A percentile compares a stretch with the other conserved stretches of the same genome.
phyloP scores from a whole-genome alignment of 1,284 basidiomycete genomes.

The Malassezia furfur region DNA sequence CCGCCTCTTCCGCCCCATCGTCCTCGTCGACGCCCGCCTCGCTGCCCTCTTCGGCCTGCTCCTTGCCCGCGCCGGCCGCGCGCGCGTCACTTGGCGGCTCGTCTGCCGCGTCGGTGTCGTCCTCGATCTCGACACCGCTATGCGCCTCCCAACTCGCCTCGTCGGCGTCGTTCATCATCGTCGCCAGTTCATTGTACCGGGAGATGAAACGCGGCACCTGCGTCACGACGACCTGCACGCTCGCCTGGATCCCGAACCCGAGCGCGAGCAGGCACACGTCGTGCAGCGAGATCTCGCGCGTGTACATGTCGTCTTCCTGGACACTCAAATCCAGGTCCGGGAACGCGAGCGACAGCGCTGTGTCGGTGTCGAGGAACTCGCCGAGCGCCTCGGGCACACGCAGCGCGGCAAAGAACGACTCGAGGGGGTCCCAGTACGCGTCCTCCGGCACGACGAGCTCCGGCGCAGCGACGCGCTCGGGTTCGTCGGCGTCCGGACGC shows the following conservation, averaged over 20 bases:
- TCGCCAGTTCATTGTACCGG: conserved; percentile 39
- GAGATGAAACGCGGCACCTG: conserved; percentile 38
- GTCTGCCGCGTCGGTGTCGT: background rate
- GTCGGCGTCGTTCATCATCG: conserved; percentile 24
- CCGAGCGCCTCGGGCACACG: conserved; percentile 36
- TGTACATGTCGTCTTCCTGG: conserved; percentile 40
- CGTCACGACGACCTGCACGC: conserved; percentile 29
- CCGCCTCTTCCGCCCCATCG: conserved; percentile 15
- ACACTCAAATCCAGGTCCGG: conserved; percentile 35
- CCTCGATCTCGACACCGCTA: background rate
- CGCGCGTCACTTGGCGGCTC: background rate
- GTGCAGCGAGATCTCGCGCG: conserved; percentile 35
- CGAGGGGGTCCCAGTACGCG: conserved; percentile 35
- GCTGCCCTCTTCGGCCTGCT: background rate
- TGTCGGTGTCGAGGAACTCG: conserved; percentile 44
- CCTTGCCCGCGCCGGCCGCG: background rate
- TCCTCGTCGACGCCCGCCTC: conserved; percentile 1
- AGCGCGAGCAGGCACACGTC: conserved; percentile 37
- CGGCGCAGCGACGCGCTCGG: conserved; percentile 27
- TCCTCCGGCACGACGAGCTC: conserved; percentile 22
- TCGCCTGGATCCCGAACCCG: conserved; percentile 27
- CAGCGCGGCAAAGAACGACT: conserved; percentile 32
- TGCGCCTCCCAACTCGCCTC: conserved; percentile 12
- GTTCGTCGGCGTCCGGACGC: conserved; percentile 6
- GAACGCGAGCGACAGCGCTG: conserved; percentile 30